phyloP scores from a whole-genome alignment of 2,329 filamentous ascomycete species.

The Furcasterigmium furcatum region DNA sequence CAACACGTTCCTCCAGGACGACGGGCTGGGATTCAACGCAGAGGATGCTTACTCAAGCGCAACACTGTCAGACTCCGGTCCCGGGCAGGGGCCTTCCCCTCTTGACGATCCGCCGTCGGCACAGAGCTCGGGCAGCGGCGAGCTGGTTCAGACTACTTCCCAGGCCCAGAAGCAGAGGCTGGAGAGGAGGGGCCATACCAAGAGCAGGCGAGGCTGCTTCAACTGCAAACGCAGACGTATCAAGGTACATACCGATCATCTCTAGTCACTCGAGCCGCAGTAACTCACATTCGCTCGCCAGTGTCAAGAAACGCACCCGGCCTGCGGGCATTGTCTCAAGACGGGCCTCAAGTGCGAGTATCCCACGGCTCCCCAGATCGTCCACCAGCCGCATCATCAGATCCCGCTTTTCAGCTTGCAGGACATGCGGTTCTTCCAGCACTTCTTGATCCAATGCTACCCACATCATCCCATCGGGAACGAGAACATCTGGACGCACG shows the following conservation, averaged over 20 bases:
- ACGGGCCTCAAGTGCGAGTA: slow-evolving; percentile 62
- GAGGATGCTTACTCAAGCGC: slow-evolving; percentile 18
- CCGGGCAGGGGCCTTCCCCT: neutral
- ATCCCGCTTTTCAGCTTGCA: slow-evolving; percentile 57
- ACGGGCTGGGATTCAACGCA: slow-evolving; percentile 17
- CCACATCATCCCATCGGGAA: slow-evolving; percentile 64
- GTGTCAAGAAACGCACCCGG: slow-evolving; percentile 64
- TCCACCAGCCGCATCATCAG: slow-evolving; percentile 50
- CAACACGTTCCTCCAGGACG: slow-evolving; percentile 29
- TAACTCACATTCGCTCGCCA: slow-evolving; percentile 19
- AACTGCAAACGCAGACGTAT: slow-evolving; percentile 66
- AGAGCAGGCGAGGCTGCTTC: slow-evolving; percentile 63
- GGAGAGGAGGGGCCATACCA: slow-evolving; percentile 61
- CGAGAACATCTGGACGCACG: slow-evolving; percentile 63
- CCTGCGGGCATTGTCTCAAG: slow-evolving; percentile 62
- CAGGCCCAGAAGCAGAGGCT: slow-evolving; percentile 32
- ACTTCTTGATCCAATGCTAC: slow-evolving; percentile 59
- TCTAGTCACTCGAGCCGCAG: neutral
- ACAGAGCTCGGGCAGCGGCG: slow-evolving; percentile 6
- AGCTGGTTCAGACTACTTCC: neutral
- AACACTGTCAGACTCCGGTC: slow-evolving; percentile 21
- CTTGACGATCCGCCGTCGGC: neutral
- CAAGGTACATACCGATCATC: slow-evolving; percentile 38
- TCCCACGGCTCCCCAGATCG: slow-evolving; percentile 46
- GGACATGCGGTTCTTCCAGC: slow-evolving; percentile 68